A percentile compares a stretch with the other conserved stretches of the same genome.
Evolutionary conservation across 257 asterid genomes (phyloP).

Genomic region (Plectranthus barbatus): DNA sequence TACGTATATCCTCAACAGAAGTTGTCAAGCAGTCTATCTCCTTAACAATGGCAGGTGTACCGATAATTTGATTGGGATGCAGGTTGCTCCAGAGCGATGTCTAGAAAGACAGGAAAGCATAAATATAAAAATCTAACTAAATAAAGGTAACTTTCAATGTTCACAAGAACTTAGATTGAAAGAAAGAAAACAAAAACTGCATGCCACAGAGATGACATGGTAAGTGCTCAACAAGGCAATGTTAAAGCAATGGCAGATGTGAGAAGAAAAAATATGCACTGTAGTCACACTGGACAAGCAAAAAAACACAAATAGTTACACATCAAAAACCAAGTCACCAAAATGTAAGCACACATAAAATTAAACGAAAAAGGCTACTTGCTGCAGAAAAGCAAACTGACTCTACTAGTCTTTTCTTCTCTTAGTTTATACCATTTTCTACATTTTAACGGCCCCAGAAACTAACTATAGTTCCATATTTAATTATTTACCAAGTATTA

Average conservation of each 20-base stretch:
- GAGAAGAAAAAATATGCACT: background rate
- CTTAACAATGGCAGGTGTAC: conserved; percentile 55
- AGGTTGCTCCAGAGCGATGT: conserved; percentile 85
- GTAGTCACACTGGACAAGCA: background rate
- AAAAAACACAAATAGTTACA: background rate
- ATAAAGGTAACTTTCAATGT: background rate
- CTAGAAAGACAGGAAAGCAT: conserved; percentile 28
- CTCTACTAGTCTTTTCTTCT: background rate
- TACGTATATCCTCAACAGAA: conserved; percentile 49
- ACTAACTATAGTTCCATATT: background rate
- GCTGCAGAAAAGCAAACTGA: background rate
- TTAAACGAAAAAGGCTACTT: background rate
- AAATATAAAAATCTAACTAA: background rate
- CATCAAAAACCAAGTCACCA: background rate
- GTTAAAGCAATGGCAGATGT: background rate
- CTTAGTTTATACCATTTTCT: background rate
- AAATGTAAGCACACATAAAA: background rate
- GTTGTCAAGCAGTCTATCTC: conserved; percentile 80
- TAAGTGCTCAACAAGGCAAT: background rate
- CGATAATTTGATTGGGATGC: conserved; percentile 80
- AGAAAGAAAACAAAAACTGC: background rate
- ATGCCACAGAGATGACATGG: background rate
- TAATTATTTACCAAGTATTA: background rate
- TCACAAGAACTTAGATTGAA: background rate
- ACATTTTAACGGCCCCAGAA: background rate